Evolutionary conservation across 306 rosid species (phyloP).

Genomic region (Casuarina glauca): DNA sequence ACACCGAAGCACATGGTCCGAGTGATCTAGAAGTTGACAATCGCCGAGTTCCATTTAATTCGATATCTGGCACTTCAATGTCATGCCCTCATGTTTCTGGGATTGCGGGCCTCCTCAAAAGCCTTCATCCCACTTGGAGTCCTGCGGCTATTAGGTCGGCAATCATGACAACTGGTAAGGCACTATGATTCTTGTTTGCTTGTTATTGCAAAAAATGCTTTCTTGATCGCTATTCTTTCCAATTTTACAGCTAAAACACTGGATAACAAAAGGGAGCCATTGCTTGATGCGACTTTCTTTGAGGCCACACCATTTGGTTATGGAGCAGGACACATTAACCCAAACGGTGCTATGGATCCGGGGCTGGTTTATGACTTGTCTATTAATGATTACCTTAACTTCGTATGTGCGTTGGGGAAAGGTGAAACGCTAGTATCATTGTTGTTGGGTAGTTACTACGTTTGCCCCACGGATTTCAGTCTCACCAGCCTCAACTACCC

Average conservation of each 20-base stretch:
- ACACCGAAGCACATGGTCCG: slow-evolving; percentile 45
- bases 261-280: slow-evolving; percentile 50
- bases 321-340: slow-evolving; percentile 71
- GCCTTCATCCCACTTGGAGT: slow-evolving; percentile 61
- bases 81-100: slow-evolving; percentile 82
- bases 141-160: slow-evolving; percentile 68
- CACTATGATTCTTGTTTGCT: neutral
- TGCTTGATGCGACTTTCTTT: slow-evolving; percentile 26
- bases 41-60: slow-evolving; percentile 38
- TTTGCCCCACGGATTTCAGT: slow-evolving; percentile 34
- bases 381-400: slow-evolving; percentile 51
- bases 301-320: slow-evolving; percentile 50
- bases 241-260: slow-evolving; percentile 47
- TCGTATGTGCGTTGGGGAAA: slow-evolving; percentile 39
- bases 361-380: slow-evolving; percentile 72
- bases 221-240: neutral
- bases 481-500: slow-evolving; percentile 71
- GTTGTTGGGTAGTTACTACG: slow-evolving; percentile 26
- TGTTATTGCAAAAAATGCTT: neutral
- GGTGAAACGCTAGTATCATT: neutral
- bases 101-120: slow-evolving; percentile 64
- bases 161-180: slow-evolving; percentile 61
- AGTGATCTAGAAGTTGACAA: slow-evolving; percentile 3
- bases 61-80: slow-evolving; percentile 82
- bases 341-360: slow-evolving; percentile 70